A percentile compares a stretch with the other conserved stretches of the same genome.
These are phyloP conservation scores for Cryptosporidium bovis DNA, from an alignment of 169 alveolate species.

Conservation along the genomic window DNA sequence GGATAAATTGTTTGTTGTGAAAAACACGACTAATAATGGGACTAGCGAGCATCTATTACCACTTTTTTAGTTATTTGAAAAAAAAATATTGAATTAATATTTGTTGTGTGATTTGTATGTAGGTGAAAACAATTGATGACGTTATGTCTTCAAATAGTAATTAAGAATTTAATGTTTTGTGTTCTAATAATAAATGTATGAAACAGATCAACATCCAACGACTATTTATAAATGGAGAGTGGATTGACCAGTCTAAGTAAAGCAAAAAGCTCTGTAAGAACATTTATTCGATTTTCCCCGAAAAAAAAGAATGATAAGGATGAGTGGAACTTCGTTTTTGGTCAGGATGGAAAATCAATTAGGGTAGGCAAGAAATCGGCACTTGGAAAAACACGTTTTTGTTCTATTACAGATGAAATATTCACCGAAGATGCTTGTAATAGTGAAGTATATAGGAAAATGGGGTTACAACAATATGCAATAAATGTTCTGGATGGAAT, in stretches of 20 bases:
- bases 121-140: not conserved
- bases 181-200: not conserved
- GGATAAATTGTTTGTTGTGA: no score
- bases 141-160: not conserved
- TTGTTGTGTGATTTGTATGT: no score
- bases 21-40: no score
- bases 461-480: slow-evolving; percentile 40
- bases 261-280: slow-evolving; percentile 13
- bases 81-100: no score
- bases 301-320: slow-evolving; percentile 26
- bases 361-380: slow-evolving; percentile 31
- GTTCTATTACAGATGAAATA: slow-evolving; percentile 31
- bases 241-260: slow-evolving; percentile 11
- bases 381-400: slow-evolving; percentile 37
- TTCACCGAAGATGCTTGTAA: slow-evolving; percentile 48
- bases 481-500: slow-evolving; percentile 43
- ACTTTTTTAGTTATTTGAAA: no score
- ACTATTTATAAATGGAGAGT: slow-evolving; percentile 37
- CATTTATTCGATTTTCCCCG: slow-evolving; percentile 56
- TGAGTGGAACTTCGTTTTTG: slow-evolving; percentile 29
- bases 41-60: no score
- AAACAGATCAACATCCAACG: not conserved
- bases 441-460: slow-evolving; percentile 59
- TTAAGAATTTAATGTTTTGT: not conserved
- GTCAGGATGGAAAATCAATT: slow-evolving; percentile 12